Percentiles rank a stretch among this genome's conserved stretches.
These are phyloP conservation scores for Caryopteris hybrid DNA, from an alignment of 305 asterid genomes.

Conservation along the genomic window DNA sequence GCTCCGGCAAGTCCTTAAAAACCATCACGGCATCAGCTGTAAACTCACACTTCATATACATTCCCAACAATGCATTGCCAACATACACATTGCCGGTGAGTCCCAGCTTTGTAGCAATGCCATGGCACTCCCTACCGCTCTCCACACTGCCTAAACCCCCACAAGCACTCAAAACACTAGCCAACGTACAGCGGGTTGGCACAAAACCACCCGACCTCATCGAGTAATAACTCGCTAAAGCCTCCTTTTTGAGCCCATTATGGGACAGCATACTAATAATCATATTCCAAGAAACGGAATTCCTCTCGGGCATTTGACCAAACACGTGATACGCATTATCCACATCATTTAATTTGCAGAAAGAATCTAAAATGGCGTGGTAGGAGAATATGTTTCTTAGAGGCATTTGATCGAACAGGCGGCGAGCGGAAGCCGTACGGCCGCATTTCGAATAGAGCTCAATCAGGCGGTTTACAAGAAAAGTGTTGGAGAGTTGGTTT, in stretches of 20 bases:
- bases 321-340: slow-evolving; percentile 50
- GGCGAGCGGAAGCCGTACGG: slow-evolving; percentile 40
- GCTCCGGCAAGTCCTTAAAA: slow-evolving; percentile 57
- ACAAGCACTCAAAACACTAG: slow-evolving; percentile 78
- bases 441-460: slow-evolving; percentile 68
- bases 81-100: slow-evolving; percentile 56
- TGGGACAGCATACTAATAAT: slow-evolving; percentile 56
- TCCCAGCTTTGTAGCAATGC: slow-evolving; percentile 57
- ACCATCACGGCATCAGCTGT: slow-evolving; percentile 41
- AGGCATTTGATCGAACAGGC: slow-evolving; percentile 67
- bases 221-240: slow-evolving; percentile 48
- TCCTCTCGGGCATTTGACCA: slow-evolving; percentile 60
- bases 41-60: slow-evolving; percentile 62
- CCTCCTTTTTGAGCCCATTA: slow-evolving; percentile 52
- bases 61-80: slow-evolving; percentile 71
- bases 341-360: slow-evolving; percentile 57
- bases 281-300: slow-evolving; percentile 66
- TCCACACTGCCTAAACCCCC: slow-evolving; percentile 46
- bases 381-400: slow-evolving; percentile 59
- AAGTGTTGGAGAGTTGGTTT: slow-evolving; percentile 39
- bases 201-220: slow-evolving; percentile 54
- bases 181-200: slow-evolving; percentile 68
- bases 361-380: slow-evolving; percentile 64
- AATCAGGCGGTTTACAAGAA: slow-evolving; percentile 58
- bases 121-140: slow-evolving; percentile 73